phyloP scores from a whole-genome alignment of 2,329 filamentous ascomycete genomes.

The Byssochlamys sp. region DNA sequence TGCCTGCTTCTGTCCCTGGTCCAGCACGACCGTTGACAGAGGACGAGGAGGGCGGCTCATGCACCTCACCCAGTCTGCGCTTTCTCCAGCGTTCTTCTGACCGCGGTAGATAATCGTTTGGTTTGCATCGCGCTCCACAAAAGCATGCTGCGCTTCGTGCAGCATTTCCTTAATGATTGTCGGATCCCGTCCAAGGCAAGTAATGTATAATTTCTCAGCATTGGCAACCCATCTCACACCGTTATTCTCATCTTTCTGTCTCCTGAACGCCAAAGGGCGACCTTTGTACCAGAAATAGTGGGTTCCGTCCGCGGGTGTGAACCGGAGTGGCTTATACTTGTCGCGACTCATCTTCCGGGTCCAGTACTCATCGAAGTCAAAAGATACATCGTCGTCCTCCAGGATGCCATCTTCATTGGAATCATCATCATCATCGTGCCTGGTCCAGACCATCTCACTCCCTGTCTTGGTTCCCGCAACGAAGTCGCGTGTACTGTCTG shows the following conservation, averaged over 20 bases:
- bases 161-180: constrained; percentile 25
- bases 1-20: constrained; percentile 38
- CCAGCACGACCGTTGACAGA: constrained; percentile 47
- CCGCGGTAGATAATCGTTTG: constrained; percentile 32
- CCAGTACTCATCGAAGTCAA: constrained; percentile 33
- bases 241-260: constrained; percentile 19
- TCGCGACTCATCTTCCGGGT: constrained; percentile 29
- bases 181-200: constrained; percentile 27
- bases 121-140: constrained; percentile 25
- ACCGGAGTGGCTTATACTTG: constrained; percentile 33
- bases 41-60: constrained; percentile 41
- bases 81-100: constrained; percentile 11
- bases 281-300: constrained; percentile 61
- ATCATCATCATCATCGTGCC: constrained; percentile 22
- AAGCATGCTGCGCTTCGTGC: constrained; percentile 26
- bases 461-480: constrained; percentile 56
- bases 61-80: constrained; percentile 24
- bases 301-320: constrained; percentile 58
- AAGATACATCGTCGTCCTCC: constrained; percentile 39
- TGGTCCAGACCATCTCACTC: constrained; percentile 18
- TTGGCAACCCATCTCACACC: constrained; percentile 11
- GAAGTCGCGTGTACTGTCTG: constrained; percentile 51
- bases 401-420: constrained; percentile 20
- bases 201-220: constrained; percentile 24
- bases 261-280: constrained; percentile 38